These are phyloP conservation scores for barrel medic (Medicago truncatula) DNA, from an alignment of 306 rosid genomes.

Conservation along the genomic window DNA sequence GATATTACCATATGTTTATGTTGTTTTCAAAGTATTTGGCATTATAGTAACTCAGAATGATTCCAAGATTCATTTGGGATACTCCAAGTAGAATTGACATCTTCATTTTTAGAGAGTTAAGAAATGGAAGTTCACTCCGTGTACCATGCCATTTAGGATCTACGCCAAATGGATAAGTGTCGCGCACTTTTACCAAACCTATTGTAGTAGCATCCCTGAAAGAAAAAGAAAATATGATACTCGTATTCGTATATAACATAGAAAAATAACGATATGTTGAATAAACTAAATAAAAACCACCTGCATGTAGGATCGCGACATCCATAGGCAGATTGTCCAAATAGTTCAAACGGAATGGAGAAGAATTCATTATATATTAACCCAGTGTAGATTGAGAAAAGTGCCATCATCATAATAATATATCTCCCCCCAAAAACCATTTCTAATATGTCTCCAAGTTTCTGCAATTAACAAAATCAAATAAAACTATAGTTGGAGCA, in stretches of 20 bases:
- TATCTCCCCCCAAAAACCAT: slow-evolving; percentile 87
- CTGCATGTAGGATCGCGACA: slow-evolving; percentile 76
- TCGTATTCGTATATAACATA: neutral
- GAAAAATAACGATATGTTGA: slow-evolving; percentile 4
- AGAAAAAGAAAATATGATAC: slow-evolving; percentile 25
- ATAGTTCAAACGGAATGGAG: slow-evolving; percentile 77
- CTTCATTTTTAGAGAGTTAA: slow-evolving; percentile 97
- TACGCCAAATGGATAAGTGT: slow-evolving; percentile 91
- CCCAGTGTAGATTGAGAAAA: slow-evolving; percentile 88
- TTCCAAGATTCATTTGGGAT: slow-evolving; percentile 97
- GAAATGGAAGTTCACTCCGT: slow-evolving; percentile 94
- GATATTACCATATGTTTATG: slow-evolving; percentile 65
- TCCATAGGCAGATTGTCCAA: slow-evolving; percentile 77
- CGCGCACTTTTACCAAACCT: slow-evolving; percentile 80
- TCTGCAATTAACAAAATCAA: slow-evolving; percentile 61
- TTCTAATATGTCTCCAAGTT: slow-evolving; percentile 84
- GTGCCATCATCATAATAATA: slow-evolving; percentile 76
- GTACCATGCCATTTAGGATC: slow-evolving; percentile 97
- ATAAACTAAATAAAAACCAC: slow-evolving; percentile 47
- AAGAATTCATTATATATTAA: slow-evolving; percentile 83
- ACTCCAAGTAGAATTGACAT: slow-evolving; percentile 95
- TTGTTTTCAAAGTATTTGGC: slow-evolving; percentile 66
- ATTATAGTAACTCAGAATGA: slow-evolving; percentile 78
- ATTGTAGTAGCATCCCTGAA: slow-evolving; percentile 68
- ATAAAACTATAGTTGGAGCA: slow-evolving; percentile 39